These are phyloP conservation scores for Apiosordaria backusii DNA, from an alignment of 495 filamentous ascomycete genomes.

Conservation along the genomic window DNA sequence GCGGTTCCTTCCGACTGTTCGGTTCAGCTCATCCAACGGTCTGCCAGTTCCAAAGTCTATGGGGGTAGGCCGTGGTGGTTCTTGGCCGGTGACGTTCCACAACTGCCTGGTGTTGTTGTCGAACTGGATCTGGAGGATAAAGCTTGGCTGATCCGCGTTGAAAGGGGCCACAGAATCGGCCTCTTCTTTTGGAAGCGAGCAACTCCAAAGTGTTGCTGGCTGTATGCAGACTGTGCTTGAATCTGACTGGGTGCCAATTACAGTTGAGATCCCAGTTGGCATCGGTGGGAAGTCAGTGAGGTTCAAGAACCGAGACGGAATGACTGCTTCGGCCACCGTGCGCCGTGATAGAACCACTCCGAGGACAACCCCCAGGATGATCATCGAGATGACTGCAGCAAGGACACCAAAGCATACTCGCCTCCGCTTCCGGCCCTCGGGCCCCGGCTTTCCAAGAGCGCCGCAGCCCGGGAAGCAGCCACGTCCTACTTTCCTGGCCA, in stretches of 20 bases:
- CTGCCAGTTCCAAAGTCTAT: neutral
- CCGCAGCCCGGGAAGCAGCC: conserved; percentile 56
- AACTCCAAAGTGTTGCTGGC: conserved; percentile 75
- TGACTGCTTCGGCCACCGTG: conserved; percentile 31
- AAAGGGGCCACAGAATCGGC: conserved; percentile 59
- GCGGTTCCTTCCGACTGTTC: conserved; percentile 16
- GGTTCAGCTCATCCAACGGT: conserved; percentile 19
- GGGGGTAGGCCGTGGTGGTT: conserved; percentile 30
- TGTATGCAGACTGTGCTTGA: conserved; percentile 62
- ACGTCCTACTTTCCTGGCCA: conserved; percentile 54
- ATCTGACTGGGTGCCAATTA: conserved; percentile 60
- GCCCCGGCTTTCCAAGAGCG: conserved; percentile 58
- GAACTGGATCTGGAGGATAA: conserved; percentile 74
- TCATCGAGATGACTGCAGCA: conserved; percentile 52
- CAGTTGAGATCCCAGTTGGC: conserved; percentile 73
- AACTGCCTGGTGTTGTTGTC: conserved; percentile 60
- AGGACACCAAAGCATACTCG: conserved; percentile 57
- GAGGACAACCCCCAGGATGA: conserved; percentile 58
- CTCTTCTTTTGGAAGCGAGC: conserved; percentile 71
- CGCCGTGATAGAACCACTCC: conserved; percentile 58
- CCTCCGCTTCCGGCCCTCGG: conserved; percentile 61
- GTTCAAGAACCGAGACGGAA: conserved; percentile 62
- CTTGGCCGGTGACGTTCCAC: conserved; percentile 39
- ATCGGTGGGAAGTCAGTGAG: conserved; percentile 83
- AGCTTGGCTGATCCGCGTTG: conserved; percentile 64